These are phyloP conservation scores for Candida glaebosa DNA, from an alignment of 805 yeast species.

Conservation along the genomic window DNA sequence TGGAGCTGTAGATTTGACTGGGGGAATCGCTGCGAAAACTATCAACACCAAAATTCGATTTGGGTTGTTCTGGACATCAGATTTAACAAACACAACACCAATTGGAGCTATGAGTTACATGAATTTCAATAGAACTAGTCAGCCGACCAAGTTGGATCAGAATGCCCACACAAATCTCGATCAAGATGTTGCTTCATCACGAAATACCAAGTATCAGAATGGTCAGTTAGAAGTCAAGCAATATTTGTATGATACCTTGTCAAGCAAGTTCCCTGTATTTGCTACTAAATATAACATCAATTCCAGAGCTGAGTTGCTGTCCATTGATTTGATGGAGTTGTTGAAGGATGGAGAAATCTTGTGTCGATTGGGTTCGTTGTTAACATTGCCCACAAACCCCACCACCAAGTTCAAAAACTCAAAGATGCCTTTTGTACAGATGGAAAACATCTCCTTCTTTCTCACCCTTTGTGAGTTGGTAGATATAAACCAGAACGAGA, in stretches of 20 bases:
- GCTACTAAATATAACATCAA: slow-evolving; percentile 5
- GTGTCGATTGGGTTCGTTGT: slow-evolving; percentile 30
- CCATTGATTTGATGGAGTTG: slow-evolving; percentile 46
- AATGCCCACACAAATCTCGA: slow-evolving; percentile 51
- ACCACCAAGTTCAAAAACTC: slow-evolving; percentile 53
- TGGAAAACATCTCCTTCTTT: slow-evolving; percentile 82
- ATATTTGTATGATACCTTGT: slow-evolving; percentile 52
- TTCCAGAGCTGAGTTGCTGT: slow-evolving; percentile 7
- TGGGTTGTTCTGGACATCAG: too few species aligned
- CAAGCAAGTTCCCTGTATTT: slow-evolving; percentile 7
- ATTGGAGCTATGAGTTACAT: slow-evolving; percentile 5
- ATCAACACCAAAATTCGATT: too few species aligned
- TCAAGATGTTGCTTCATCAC: slow-evolving; percentile 51
- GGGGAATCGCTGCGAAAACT: too few species aligned
- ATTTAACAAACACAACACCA: too few species aligned
- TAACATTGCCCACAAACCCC: slow-evolving; percentile 23
- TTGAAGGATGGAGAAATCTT: slow-evolving; percentile 57
- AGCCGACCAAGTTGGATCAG: slow-evolving; percentile 12
- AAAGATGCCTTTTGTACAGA: slow-evolving; percentile 68
- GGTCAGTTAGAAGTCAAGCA: slow-evolving; percentile 39
- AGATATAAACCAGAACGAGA: slow-evolving; percentile 78
- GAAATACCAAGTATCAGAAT: slow-evolving; percentile 50
- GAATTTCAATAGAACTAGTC: slow-evolving; percentile 7
- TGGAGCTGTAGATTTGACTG: too few species aligned
- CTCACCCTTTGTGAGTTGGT: slow-evolving; percentile 55